These are phyloP conservation scores for Theobroma cacao DNA, from an alignment of 345 rosid genomes.

Conservation along the genomic window DNA sequence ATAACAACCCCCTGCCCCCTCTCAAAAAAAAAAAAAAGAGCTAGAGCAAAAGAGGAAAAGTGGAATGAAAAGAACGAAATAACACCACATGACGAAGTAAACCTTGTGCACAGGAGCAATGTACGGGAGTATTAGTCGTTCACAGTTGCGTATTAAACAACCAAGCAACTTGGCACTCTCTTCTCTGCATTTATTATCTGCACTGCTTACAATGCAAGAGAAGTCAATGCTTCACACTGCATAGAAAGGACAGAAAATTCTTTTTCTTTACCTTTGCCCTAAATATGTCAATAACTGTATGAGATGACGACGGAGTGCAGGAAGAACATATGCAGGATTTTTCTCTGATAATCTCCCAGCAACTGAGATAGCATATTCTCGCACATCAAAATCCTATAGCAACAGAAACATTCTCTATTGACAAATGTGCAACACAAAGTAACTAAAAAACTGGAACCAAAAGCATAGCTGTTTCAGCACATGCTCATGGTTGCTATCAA, in stretches of 20 bases:
- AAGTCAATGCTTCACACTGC: slow-evolving; percentile 32
- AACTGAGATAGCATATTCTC: slow-evolving; percentile 92
- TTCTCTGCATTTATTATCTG: slow-evolving; percentile 95
- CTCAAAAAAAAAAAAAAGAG: not conserved
- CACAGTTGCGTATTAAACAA: slow-evolving; percentile 95
- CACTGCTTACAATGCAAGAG: slow-evolving; percentile 69
- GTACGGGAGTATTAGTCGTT: slow-evolving; percentile 83
- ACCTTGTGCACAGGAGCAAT: slow-evolving; percentile 98
- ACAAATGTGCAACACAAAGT: not conserved
- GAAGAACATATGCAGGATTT: slow-evolving; percentile 99
- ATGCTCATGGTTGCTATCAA: not conserved
- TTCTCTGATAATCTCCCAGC: slow-evolving; percentile 95
- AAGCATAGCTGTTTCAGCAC: not conserved
- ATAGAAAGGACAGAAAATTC: not conserved
- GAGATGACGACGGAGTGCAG: slow-evolving; percentile 98
- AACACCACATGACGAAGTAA: slow-evolving; percentile 26
- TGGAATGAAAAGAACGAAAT: slow-evolving; percentile 8
- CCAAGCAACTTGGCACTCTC: slow-evolving; percentile 98
- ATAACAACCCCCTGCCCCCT: not conserved
- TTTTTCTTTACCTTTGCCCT: slow-evolving; percentile 69
- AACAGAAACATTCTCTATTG: slow-evolving; percentile 13
- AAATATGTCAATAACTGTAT: slow-evolving; percentile 95
- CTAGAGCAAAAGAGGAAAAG: slow-evolving; percentile 4
- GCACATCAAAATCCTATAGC: slow-evolving; percentile 87
- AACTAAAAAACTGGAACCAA: not conserved